Conservation (phyloP, 2,329 filamentous ascomycete species). For the Colletotrichum melonis region DNA sequence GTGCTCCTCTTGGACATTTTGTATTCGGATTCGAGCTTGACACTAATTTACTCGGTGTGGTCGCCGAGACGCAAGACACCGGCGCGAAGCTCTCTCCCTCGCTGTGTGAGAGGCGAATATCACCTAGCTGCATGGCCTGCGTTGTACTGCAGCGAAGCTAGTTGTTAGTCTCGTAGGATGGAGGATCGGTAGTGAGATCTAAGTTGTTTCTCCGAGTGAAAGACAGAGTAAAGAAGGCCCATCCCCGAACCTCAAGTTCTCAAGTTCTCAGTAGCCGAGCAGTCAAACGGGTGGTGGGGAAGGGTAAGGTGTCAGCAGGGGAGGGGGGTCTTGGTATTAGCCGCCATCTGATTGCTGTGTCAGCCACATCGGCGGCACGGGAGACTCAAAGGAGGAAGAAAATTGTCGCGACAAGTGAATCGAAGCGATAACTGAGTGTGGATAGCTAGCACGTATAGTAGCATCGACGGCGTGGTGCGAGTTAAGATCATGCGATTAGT, state of each 20-base stretch:
- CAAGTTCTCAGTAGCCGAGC: too few species aligned
- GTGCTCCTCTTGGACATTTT: conserved; percentile 27
- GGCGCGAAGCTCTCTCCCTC: conserved; percentile 12
- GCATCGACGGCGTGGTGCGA: background rate
- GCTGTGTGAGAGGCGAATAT: background rate
- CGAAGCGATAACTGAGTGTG: background rate
- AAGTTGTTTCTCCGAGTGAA: background rate
- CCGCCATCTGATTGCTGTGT: background rate
- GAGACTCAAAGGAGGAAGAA: background rate
- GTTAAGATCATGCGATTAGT: conserved; percentile 1
- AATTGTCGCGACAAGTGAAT: too few species aligned
- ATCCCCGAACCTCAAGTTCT: background rate
- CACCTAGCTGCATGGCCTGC: conserved; percentile 22
- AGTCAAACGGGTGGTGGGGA: background rate
- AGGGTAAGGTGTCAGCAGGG: background rate
- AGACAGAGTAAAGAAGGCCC: background rate
- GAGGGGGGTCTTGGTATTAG: background rate
- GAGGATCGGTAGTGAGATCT: background rate
- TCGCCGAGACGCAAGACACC: conserved; percentile 1
- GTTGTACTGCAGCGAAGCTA: background rate
- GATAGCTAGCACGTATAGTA: background rate
- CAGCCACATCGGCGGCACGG: background rate
- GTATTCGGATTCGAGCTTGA: background rate
- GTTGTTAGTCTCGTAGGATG: background rate
- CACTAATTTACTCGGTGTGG: background rate